Evolutionary conservation across 768 basidiomycete genomes (phyloP).

Genomic region (Trametes cinnabarina): DNA sequence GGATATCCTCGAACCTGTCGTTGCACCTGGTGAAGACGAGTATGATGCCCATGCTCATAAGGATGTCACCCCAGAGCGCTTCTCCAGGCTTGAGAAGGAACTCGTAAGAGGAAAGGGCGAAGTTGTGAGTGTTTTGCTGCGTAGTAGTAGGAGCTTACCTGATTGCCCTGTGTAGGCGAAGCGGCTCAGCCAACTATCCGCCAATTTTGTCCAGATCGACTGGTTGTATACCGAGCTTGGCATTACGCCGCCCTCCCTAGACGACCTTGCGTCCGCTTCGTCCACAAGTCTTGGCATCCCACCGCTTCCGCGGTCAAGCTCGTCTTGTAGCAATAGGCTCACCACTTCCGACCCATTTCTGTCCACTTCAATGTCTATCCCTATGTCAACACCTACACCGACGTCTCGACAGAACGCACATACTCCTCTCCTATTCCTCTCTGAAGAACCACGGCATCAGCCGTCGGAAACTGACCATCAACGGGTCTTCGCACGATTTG

Average conservation of each 20-base stretch:
- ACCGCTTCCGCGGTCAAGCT: conserved; percentile 31
- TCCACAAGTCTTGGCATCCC: conserved; percentile 32
- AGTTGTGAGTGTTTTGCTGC: conserved; percentile 51
- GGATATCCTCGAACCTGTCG: conserved; percentile 52
- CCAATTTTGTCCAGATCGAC: conserved; percentile 71
- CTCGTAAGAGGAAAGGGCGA: conserved; percentile 84
- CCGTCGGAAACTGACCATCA: conserved; percentile 47
- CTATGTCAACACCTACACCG: conserved; percentile 39
- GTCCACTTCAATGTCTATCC: conserved; percentile 25
- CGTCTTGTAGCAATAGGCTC: conserved; percentile 30
- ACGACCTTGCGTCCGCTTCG: conserved; percentile 39
- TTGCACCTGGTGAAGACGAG: conserved; percentile 44
- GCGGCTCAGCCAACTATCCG: conserved; percentile 61
- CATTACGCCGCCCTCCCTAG: conserved; percentile 56
- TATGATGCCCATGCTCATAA: conserved; percentile 42
- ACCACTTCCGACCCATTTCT: conserved; percentile 37
- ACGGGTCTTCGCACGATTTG: conserved; percentile 60
- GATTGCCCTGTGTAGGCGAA: conserved; percentile 47
- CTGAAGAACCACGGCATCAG: conserved; percentile 8
- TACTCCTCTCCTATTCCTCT: conserved; percentile 40
- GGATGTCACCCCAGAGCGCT: conserved; percentile 80
- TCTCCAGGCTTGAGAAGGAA: conserved; percentile 79
- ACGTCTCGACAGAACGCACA: conserved; percentile 22
- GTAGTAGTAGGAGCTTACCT: neutral
- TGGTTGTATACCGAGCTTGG: conserved; percentile 84